A percentile compares a stretch with the other conserved stretches of the same genome.
Evolutionary conservation across 352 stramenopile species (phyloP).

Genomic region (Pythium oligandrum): DNA sequence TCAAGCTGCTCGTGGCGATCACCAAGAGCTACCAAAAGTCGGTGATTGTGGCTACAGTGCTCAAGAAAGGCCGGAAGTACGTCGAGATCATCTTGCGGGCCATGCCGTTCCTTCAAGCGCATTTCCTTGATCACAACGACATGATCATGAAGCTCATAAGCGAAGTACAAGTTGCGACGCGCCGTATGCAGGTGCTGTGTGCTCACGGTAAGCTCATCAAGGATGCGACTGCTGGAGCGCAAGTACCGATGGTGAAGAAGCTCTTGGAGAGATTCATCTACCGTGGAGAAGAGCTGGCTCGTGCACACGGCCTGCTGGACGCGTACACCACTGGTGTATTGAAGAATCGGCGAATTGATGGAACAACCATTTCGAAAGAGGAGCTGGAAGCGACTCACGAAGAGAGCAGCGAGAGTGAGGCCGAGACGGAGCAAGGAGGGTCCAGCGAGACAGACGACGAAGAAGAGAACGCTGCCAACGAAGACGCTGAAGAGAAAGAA

Average conservation of each 20-base stretch:
- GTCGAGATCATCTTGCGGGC: constrained; percentile 40
- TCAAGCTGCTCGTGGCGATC: constrained; percentile 55
- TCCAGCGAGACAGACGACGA: constrained; percentile 5
- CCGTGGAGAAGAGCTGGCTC: constrained; percentile 43
- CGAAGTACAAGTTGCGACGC: constrained; percentile 53
- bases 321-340: constrained; percentile 58
- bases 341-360: constrained; percentile 66
- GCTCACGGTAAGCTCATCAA: constrained; percentile 59
- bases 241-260: constrained; percentile 65
- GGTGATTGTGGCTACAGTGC: constrained; percentile 38
- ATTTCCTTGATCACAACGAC: constrained; percentile 45
- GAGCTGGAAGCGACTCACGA: constrained; percentile 26
- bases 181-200: constrained; percentile 58
- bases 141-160: constrained; percentile 44
- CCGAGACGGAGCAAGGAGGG: constrained; percentile 3
- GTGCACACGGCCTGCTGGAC: constrained; percentile 46
- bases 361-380: constrained; percentile 46
- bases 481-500: constrained; percentile 15
- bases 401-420: constrained; percentile 11
- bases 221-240: constrained; percentile 37
- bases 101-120: constrained; percentile 52
- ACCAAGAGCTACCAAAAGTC: constrained; percentile 56
- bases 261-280: constrained; percentile 61
- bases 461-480: constrained; percentile 14
- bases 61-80: constrained; percentile 49